A percentile compares a stretch with the other conserved stretches of the same genome.
Evolutionary conservation across 1,139 yeast genomes (phyloP).

Genomic region (Saccharomyces hybrid): DNA sequence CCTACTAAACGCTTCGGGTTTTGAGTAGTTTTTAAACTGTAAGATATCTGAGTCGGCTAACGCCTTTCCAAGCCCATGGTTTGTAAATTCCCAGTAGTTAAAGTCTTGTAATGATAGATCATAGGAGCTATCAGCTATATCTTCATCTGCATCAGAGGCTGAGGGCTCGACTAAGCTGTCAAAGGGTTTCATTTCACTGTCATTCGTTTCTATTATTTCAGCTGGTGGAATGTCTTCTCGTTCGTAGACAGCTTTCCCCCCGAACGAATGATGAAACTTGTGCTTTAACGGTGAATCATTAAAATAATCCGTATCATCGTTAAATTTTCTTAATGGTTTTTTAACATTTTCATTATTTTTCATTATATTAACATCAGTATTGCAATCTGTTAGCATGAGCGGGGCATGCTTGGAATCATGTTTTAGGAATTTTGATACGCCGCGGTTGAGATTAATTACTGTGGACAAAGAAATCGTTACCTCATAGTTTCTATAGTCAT

Average conservation of each 20-base stretch:
- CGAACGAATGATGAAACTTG: conserved; percentile 15
- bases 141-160: background rate
- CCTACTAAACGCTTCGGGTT: background rate
- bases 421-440: conserved; percentile 12
- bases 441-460: conserved; percentile 7
- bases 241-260: background rate
- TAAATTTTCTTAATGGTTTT: conserved; percentile 16
- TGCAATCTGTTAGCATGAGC: background rate
- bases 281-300: conserved; percentile 30
- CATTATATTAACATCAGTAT: background rate
- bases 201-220: background rate
- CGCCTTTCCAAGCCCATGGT: background rate
- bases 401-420: too few species aligned
- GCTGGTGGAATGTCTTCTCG: too few species aligned
- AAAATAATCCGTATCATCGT: conserved; percentile 28
- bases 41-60: background rate
- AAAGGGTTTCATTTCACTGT: background rate
- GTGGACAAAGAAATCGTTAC: conserved; percentile 12
- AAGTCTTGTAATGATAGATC: background rate
- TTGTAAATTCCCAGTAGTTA: background rate
- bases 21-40: background rate
- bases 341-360: conserved; percentile 6
- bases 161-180: background rate
- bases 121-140: background rate
- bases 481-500: conserved; percentile 26